Conservation (phyloP, 2,329 filamentous ascomycete species). For the Grosmannia serpens region DNA sequence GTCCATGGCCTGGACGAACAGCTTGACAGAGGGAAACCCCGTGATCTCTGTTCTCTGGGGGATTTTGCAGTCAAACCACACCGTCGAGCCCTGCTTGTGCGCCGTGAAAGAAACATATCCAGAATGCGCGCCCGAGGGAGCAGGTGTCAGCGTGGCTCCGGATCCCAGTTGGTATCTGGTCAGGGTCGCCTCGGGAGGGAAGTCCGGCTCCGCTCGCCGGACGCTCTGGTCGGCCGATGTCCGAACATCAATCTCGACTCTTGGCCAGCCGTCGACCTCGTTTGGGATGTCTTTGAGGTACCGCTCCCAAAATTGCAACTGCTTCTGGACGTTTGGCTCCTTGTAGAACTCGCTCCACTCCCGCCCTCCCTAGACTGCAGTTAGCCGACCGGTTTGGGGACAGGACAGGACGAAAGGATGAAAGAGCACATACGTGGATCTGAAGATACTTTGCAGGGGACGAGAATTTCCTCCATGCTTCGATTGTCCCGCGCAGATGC, state of each 20-base stretch:
- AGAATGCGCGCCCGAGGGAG: no score
- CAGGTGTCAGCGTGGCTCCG: neutral
- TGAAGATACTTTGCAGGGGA: neutral
- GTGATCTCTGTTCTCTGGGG: neutral
- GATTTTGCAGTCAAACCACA: neutral
- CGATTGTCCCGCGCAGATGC: neutral
- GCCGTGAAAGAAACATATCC: neutral
- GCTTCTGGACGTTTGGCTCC: neutral
- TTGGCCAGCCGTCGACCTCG: neutral
- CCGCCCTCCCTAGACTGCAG: neutral
- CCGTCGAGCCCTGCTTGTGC: neutral
- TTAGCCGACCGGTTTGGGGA: no score
- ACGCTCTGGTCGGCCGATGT: neutral
- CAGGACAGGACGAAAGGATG: no score
- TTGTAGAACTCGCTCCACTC: neutral
- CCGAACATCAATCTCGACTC: neutral
- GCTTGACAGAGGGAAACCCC: neutral
- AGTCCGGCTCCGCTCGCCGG: neutral
- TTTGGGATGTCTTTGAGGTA: neutral
- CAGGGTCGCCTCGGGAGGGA: neutral
- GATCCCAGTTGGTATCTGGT: neutral
- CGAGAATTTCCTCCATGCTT: neutral
- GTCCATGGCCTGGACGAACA: neutral
- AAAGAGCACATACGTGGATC: neutral
- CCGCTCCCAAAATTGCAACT: neutral